These are phyloP conservation scores for Arthrobotrys musiformis DNA, from an alignment of 2,329 filamentous ascomycete species.

Conservation along the genomic window DNA sequence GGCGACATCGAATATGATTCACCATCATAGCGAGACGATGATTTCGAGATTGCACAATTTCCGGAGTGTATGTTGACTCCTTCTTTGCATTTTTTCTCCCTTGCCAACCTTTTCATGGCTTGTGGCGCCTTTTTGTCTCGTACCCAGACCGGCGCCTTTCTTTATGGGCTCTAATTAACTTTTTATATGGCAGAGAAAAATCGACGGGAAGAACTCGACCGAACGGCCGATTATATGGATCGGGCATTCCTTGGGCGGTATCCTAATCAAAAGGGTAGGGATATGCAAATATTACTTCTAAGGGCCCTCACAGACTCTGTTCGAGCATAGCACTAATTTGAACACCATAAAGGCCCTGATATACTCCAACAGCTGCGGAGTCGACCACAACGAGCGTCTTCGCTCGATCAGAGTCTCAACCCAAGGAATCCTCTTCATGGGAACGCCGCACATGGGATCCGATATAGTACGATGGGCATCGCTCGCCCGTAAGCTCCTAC, in stretches of 20 bases:
- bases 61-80: constrained; percentile 52
- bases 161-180: neutral
- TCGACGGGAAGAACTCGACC: constrained; percentile 56
- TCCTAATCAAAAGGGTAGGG: constrained; percentile 58
- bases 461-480: constrained; percentile 75
- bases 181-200: constrained; percentile 50
- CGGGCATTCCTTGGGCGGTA: constrained; percentile 59
- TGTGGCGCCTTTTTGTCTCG: too few species aligned
- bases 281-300: neutral
- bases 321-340: constrained; percentile 5
- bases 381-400: constrained; percentile 59
- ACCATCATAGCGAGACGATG: constrained; percentile 59
- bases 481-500: constrained; percentile 75
- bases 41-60: constrained; percentile 59
- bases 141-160: too few species aligned
- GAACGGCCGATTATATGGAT: constrained; percentile 59
- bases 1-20: constrained; percentile 59
- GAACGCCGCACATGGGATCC: constrained; percentile 78
- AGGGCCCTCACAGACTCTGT: neutral
- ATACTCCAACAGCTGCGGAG: constrained; percentile 58
- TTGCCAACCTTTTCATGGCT: neutral
- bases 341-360: constrained; percentile 55
- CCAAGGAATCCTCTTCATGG: constrained; percentile 79
- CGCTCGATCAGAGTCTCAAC: constrained; percentile 64
- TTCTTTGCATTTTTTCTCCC: neutral